Conservation (phyloP, 1,284 basidiomycete genomes). For the Fomitopsis palustris region DNA sequence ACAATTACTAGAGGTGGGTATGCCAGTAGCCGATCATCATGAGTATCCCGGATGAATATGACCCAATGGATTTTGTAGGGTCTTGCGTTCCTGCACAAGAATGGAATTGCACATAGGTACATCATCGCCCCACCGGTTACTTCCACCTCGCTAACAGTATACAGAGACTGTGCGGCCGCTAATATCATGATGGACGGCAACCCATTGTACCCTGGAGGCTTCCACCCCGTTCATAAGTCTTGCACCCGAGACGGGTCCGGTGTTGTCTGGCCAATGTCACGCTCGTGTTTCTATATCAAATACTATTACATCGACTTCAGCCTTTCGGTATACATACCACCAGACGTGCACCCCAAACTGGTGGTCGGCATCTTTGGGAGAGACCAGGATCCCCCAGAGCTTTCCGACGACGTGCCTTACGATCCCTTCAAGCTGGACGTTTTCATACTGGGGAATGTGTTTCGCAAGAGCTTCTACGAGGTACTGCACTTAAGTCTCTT, state of each 20-base stretch:
- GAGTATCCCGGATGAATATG: too few species aligned
- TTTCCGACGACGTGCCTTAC: constrained; percentile 22
- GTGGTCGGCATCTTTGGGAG: constrained; percentile 15
- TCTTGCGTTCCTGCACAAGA: constrained; percentile 6
- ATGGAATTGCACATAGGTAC: constrained; percentile 9
- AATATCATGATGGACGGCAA: constrained; percentile 28
- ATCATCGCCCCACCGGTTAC: constrained; percentile 1
- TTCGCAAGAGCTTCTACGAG: constrained; percentile 11
- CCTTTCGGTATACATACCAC: constrained; percentile 15
- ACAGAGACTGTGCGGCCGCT: constrained; percentile 20
- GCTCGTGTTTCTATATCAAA: constrained; percentile 7
- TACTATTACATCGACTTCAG: constrained; percentile 27
- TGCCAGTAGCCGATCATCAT: too few species aligned
- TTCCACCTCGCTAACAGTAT: not conserved
- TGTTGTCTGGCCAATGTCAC: constrained; percentile 3
- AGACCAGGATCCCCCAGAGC: constrained; percentile 25
- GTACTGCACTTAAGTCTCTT: not conserved
- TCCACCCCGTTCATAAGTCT: constrained; percentile 16
- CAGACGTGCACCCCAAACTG: constrained; percentile 3
- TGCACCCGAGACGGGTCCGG: constrained; percentile 7
- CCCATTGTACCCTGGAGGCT: constrained; percentile 21
- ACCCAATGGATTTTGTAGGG: constrained; percentile 1
- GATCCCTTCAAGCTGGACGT: constrained; percentile 31
- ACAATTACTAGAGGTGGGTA: constrained; percentile 27
- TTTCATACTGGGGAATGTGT: constrained; percentile 24